Conservation (phyloP, 2,329 filamentous ascomycete genomes). For the Paecilomyces fulvus region DNA sequence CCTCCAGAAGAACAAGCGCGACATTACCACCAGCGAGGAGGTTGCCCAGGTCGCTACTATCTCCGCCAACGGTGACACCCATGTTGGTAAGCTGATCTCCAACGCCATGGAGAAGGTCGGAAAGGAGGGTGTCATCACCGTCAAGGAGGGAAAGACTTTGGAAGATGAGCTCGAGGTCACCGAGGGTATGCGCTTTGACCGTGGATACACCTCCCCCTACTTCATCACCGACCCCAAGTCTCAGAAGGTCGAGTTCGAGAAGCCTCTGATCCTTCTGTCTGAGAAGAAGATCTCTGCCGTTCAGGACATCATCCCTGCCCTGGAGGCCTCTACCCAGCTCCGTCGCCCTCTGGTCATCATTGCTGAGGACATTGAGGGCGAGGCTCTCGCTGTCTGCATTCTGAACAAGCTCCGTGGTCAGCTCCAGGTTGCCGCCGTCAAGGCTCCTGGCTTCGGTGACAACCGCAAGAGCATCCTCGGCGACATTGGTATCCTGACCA, state of each 20-base stretch:
- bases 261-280: slow-evolving; percentile 94
- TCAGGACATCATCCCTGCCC: slow-evolving; percentile 95
- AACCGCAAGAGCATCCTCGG: slow-evolving; percentile 99
- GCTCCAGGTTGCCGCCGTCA: slow-evolving; percentile 96
- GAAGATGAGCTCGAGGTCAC: slow-evolving; percentile 97
- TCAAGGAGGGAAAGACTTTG: slow-evolving; percentile 99
- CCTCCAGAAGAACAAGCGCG: slow-evolving; percentile 90
- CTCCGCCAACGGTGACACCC: slow-evolving; percentile 90
- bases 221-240: slow-evolving; percentile 99
- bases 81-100: slow-evolving; percentile 92
- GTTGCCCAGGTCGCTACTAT: slow-evolving; percentile 98
- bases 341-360: slow-evolving; percentile 96
- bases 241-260: slow-evolving; percentile 99
- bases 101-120: slow-evolving; percentile 99
- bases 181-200: slow-evolving; percentile 99
- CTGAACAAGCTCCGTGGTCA: slow-evolving; percentile 99
- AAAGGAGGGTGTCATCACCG: slow-evolving; percentile 99
- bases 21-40: slow-evolving; percentile 95
- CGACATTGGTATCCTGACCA: slow-evolving; percentile 90
- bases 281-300: slow-evolving; percentile 99
- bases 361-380: slow-evolving; percentile 97
- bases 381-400: slow-evolving; percentile 97
- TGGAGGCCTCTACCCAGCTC: slow-evolving; percentile 92
- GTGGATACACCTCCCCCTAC: slow-evolving; percentile 96
- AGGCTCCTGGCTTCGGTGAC: slow-evolving; percentile 98